Evolutionary conservation across 2,329 filamentous ascomycete species (phyloP).

Genomic region (Gaeumannomyces sp.): DNA sequence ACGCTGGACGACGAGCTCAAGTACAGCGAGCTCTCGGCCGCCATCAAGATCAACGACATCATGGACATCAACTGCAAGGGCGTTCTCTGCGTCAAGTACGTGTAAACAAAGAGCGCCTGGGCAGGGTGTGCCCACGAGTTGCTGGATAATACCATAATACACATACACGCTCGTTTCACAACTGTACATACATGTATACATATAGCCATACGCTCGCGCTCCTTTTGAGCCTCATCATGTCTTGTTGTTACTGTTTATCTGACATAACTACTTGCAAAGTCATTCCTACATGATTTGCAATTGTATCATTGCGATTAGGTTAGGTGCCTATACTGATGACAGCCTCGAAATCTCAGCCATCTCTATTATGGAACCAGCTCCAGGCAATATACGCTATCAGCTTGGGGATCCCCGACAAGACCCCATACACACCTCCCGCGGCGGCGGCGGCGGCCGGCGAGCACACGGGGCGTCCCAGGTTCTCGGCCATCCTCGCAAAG

Average conservation of each 20-base stretch:
- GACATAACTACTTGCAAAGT: neutral
- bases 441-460: conserved; percentile 1
- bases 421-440: conserved; percentile 6
- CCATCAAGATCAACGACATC: neutral
- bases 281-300: neutral
- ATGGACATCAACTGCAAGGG: neutral
- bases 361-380: neutral
- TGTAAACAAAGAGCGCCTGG: neutral
- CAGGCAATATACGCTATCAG: conserved; percentile 7
- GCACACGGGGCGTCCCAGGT: conserved; percentile 4
- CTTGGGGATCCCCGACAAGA: conserved; percentile 4
- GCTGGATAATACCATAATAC: neutral
- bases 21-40: neutral
- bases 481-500: conserved; percentile 8
- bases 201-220: no score
- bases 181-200: neutral
- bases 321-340: neutral
- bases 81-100: neutral
- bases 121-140: neutral
- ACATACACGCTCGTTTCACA: neutral
- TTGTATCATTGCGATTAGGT: neutral
- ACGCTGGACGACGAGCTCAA: neutral
- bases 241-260: no score
- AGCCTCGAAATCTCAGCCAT: neutral
- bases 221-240: no score